Evolutionary conservation across 768 basidiomycete species (phyloP).

Genomic region (Scleroderma bovista): DNA sequence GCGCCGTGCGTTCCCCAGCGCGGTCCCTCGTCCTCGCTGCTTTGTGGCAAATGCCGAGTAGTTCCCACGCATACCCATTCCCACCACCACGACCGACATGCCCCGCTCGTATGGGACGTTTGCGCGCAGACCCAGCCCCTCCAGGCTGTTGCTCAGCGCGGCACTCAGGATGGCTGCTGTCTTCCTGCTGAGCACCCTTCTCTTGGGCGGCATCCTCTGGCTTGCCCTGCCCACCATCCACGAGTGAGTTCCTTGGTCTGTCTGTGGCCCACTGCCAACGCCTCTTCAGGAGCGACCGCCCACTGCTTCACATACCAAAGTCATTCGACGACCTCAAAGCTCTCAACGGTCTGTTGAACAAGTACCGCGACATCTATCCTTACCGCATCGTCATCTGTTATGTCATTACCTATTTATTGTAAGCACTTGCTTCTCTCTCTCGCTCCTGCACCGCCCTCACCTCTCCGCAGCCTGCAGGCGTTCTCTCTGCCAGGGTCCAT

Average conservation of each 20-base stretch:
- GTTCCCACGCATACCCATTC: conserved; percentile 7
- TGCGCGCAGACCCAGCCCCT: conserved; percentile 31
- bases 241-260: conserved; percentile 42
- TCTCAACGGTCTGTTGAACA: conserved; percentile 81
- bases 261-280: conserved; percentile 5
- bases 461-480: conserved; percentile 69
- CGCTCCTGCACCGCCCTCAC: conserved; percentile 8
- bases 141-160: conserved; percentile 69
- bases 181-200: conserved; percentile 60
- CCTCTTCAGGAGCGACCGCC: conserved; percentile 63
- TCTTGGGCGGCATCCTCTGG: conserved; percentile 78
- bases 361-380: conserved; percentile 87
- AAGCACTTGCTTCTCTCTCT: conserved; percentile 29
- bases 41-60: conserved; percentile 21
- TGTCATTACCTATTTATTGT: conserved; percentile 90
- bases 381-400: conserved; percentile 83
- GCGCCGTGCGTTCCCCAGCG: conserved; percentile 12
- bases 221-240: conserved; percentile 75
- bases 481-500: conserved; percentile 96
- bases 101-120: conserved; percentile 19
- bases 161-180: conserved; percentile 79
- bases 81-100: conserved; percentile 6
- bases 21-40: conserved; percentile 16
- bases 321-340: conserved; percentile 83
- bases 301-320: conserved; percentile 75